A percentile compares a stretch with the other conserved stretches of the same genome.
Evolutionary conservation across 345 rosid species (phyloP).

Genomic region (Carallia pectinifolia): DNA sequence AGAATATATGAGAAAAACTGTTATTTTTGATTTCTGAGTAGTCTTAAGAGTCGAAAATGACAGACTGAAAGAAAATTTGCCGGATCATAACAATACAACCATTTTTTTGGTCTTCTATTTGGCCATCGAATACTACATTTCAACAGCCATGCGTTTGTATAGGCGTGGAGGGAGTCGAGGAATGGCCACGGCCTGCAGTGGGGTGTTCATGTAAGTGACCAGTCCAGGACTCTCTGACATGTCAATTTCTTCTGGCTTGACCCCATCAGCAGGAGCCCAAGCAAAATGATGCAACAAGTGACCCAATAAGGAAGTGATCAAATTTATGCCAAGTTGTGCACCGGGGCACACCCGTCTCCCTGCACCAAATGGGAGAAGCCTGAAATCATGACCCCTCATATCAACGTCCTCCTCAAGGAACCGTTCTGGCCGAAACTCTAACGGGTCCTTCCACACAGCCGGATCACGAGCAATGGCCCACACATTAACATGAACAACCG

Average conservation of each 20-base stretch:
- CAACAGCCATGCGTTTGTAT: slow-evolving; percentile 23
- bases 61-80: too few relatives aligned
- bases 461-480: slow-evolving; percentile 94
- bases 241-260: slow-evolving; percentile 22
- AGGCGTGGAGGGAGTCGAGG: slow-evolving; percentile 21
- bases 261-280: slow-evolving; percentile 22
- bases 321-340: slow-evolving; percentile 24
- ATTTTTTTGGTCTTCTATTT: neutral
- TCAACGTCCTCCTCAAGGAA: slow-evolving; percentile 87
- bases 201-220: slow-evolving; percentile 27
- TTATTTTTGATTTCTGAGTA: too few relatives aligned
- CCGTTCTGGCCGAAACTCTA: slow-evolving; percentile 78
- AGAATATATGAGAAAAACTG: too few relatives aligned
- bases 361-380: slow-evolving; percentile 32
- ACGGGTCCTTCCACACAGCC: slow-evolving; percentile 59
- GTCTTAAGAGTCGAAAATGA: too few relatives aligned
- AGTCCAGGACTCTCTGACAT: slow-evolving; percentile 26
- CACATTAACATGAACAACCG: slow-evolving; percentile 75
- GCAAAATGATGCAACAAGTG: slow-evolving; percentile 25
- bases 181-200: slow-evolving; percentile 22
- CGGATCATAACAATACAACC: too few relatives aligned
- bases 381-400: slow-evolving; percentile 87
- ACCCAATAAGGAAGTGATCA: slow-evolving; percentile 28
- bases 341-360: slow-evolving; percentile 33
- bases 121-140: slow-evolving; percentile 3